Evolutionary conservation across 2,329 filamentous ascomycete genomes (phyloP), one percentile per base, ranked within the genome.

Genomic region (Cyphellophora europaea): DNA sequence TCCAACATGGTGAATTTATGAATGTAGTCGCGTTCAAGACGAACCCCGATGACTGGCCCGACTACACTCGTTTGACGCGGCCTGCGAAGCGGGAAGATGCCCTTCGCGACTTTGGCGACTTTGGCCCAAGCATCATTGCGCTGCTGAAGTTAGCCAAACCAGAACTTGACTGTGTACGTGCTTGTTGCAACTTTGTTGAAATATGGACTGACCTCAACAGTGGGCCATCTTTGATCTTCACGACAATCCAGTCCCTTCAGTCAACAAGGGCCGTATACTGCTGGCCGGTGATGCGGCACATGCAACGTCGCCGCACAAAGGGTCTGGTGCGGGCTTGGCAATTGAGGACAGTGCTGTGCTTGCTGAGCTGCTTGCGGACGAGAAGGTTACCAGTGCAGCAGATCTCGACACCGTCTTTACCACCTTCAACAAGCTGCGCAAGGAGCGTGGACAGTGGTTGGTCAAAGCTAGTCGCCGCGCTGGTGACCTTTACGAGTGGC

Each of bases 1-100:
- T 81, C 6, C 68, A 70, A 5, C 59, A 65, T n/a, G 68, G 67
- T 6, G 59, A 62, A 6, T 62, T 68, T 3, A 67, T 80, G 55
- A 81, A 81, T 49, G 62, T 72, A 2, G 63, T 74, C 13, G 63
- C 60, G 1, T 68, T 72, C 38, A 30, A 38, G 31, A 59, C 64
- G 11, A 53, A 62, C 23, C 55, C 60, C 1, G 40, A 67, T 19
- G 44, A 57, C 3, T 71, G 66, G 66, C 41, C 47, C 10, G 49
- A 52, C 8, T 47, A 55, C 16, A 39, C 51, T 8, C 49, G 56
- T 14, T 63, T 63, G 58, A 53, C 65, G 6, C 50, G 65, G 0
- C 52, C 53, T 4, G 43, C 41, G 11, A 48, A 37, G 17, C 35
- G 45, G 27, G 43, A 48, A 27, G 43, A 50, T 16, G 47, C 45